Conservation (phyloP, 257 asterid species). For the Plectranthus barbatus region DNA sequence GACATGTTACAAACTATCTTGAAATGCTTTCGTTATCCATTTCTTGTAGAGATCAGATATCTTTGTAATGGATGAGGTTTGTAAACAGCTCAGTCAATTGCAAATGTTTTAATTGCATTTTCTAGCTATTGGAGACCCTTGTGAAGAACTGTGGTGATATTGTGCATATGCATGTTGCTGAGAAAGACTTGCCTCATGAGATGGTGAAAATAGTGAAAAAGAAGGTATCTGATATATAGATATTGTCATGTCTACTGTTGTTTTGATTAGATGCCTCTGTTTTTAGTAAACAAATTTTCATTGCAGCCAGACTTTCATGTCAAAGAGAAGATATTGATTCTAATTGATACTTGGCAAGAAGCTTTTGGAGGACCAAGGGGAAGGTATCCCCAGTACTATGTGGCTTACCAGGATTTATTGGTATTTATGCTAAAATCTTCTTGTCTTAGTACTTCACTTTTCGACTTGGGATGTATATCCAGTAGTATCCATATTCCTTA, state of each 20-base stretch:
- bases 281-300: constrained; percentile 19
- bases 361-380: constrained; percentile 98
- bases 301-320: constrained; percentile 97
- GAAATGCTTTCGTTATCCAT: constrained; percentile 4
- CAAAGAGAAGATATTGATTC: constrained; percentile 91
- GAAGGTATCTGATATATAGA: constrained; percentile 44
- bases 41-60: constrained; percentile 18
- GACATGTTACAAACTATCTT: constrained; percentile 3
- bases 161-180: constrained; percentile 77
- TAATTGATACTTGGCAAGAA: constrained; percentile 99
- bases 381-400: constrained; percentile 83
- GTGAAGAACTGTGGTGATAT: constrained; percentile 77
- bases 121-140: constrained; percentile 69
- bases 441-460: constrained; percentile 8
- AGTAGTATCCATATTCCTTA: not conserved
- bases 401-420: constrained; percentile 93
- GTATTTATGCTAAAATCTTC: constrained; percentile 27
- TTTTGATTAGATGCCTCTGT: constrained; percentile 1
- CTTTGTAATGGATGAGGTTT: constrained; percentile 16
- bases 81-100: constrained; percentile 10
- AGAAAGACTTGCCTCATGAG: constrained; percentile 65
- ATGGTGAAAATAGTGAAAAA: constrained; percentile 69
- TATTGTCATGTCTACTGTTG: not conserved
- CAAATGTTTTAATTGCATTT: constrained; percentile 16
- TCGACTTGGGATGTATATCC: constrained; percentile 7